Evolutionary conservation across 2,329 filamentous ascomycete species (phyloP), one percentile per base, ranked within the genome.

Genomic region (Aspergillus neoniger): DNA sequence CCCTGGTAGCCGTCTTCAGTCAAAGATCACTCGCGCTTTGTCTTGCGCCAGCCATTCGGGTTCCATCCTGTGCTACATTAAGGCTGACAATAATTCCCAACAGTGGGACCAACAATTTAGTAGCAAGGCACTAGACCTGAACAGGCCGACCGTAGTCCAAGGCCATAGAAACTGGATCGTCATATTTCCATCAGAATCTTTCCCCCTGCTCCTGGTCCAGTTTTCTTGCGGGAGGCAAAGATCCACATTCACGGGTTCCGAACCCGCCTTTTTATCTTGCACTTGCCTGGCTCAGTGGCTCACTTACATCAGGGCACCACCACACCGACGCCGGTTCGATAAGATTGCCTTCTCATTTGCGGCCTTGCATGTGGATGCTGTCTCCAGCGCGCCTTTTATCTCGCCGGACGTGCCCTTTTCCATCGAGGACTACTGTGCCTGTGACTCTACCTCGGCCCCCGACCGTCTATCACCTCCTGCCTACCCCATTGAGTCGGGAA

Each of bases 401-500:
- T 63, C 49, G 43, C 62, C 69, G 68, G 67, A 68, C 67, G 57
- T 68, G 55, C 59, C 60, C 70, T 71, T 66, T 65, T 65, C 54
- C 47, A 55, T 61, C 55, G 48, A 59, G 62, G 65, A 66, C 65
- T 63, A 67, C 59, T 48, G 56, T 57, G 43, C n/a, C 55, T 59
- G 56, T 57, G 43, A 17, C 55, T 59, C 59, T 69, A 68, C 72
- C 72, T 74, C 73, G 72, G 72, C 62, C 63, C 67, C 64, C 61
- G 51, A 60, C 59, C 58, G 61, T 65, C 63, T 67, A 61, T 64
- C 60, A 63, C 58, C 67, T 66, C 65, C 64, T 63, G 47, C 63
- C 59, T 59, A 65, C 59, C 59, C 63, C 52, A 62, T 63, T 60
- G 28, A 23, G 44, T 51, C 44, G 41, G 41, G 51, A 30, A 43